Conservation (phyloP, 2,329 filamentous ascomycete genomes). For the Raffaelea deltoideospora region DNA sequence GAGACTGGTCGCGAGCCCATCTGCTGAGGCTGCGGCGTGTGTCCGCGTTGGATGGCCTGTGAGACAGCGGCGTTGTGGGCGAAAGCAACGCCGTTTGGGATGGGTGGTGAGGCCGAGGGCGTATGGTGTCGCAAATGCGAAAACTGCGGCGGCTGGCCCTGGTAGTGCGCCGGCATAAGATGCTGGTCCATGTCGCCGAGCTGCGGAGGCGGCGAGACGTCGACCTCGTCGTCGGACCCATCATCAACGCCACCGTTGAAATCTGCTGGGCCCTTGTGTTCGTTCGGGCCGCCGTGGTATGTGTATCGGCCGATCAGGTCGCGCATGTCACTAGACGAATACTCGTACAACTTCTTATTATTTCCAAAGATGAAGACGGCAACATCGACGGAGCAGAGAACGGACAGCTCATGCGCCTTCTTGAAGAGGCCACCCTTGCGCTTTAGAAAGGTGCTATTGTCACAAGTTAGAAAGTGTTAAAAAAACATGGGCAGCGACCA, state of each 20-base stretch:
- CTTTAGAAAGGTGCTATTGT: constrained; percentile 79
- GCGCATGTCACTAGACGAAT: constrained; percentile 85
- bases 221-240: constrained; percentile 59
- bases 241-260: constrained; percentile 82
- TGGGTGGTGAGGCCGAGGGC: constrained; percentile 77
- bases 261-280: constrained; percentile 89
- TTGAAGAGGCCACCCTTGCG: constrained; percentile 98
- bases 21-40: constrained; percentile 71
- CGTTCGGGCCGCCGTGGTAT: constrained; percentile 85
- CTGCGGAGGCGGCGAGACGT: constrained; percentile 57
- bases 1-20: constrained; percentile 64
- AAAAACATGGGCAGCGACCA: no score
- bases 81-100: constrained; percentile 60
- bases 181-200: constrained; percentile 43
- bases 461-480: constrained; percentile 1
- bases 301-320: constrained; percentile 78
- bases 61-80: constrained; percentile 30
- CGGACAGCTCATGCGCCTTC: constrained; percentile 96
- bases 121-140: constrained; percentile 70
- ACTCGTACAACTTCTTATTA: constrained; percentile 98
- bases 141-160: constrained; percentile 49
- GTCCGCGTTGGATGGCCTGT: constrained; percentile 42
- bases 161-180: constrained; percentile 57
- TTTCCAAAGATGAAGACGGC: constrained; percentile 97
- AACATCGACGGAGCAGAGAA: constrained; percentile 95